A percentile compares a stretch with the other conserved stretches of the same genome.
phyloP scores from a whole-genome alignment of 148 eudicot genomes.

The Fagopyrum esculentum region DNA sequence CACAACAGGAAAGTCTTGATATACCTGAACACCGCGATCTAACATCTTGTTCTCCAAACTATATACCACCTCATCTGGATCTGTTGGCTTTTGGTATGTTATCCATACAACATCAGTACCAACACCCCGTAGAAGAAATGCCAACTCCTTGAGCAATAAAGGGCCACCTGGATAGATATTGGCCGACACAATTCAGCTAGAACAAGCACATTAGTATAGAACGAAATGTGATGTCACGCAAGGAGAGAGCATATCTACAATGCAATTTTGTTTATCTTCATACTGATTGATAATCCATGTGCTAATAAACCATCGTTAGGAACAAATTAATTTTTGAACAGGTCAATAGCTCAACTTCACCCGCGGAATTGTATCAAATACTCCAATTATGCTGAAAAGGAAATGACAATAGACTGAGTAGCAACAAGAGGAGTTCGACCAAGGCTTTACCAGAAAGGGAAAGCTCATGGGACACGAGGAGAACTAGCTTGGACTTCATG shows the following conservation, averaged over 20 bases:
- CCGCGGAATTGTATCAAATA: too few relatives aligned
- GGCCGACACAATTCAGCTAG: background rate
- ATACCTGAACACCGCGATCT: slow-evolving; percentile 71
- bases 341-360: too few relatives aligned
- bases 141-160: slow-evolving; percentile 66
- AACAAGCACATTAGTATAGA: background rate
- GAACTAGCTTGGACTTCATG: slow-evolving; percentile 91
- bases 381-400: too few relatives aligned
- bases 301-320: too few relatives aligned
- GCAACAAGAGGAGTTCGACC: background rate
- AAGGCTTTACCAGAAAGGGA: slow-evolving; percentile 70
- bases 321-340: too few relatives aligned
- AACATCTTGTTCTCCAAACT: slow-evolving; percentile 65
- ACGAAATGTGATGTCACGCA: too few relatives aligned
- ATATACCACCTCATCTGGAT: slow-evolving; percentile 44
- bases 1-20: background rate
- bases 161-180: slow-evolving; percentile 49
- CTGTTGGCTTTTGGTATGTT: slow-evolving; percentile 62
- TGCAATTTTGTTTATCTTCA: too few relatives aligned
- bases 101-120: slow-evolving; percentile 69
- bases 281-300: too few relatives aligned
- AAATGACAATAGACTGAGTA: background rate
- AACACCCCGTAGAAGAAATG: slow-evolving; percentile 66
- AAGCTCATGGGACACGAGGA: slow-evolving; percentile 88
- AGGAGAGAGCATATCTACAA: too few relatives aligned